phyloP scores from a whole-genome alignment of 371 early-diverging fungal species.

The Funneliformis caledonium region DNA sequence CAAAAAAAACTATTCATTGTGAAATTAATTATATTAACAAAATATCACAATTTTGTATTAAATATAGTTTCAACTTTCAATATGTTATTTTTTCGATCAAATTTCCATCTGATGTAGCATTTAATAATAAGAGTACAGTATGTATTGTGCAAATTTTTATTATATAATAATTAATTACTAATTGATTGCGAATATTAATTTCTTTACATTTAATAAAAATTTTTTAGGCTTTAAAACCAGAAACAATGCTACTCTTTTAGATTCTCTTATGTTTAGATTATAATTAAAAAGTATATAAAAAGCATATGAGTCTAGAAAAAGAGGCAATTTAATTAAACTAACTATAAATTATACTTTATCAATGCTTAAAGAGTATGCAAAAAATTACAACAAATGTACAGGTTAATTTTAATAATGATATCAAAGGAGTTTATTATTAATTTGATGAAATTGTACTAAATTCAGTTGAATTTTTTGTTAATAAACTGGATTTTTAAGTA shows the following conservation, averaged over 20 bases:
- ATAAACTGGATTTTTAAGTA: constrained; percentile 1
- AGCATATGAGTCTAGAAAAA: neutral
- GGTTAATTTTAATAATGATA: constrained; percentile 1
- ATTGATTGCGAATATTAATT: neutral
- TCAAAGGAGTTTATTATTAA: neutral
- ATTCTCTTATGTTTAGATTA: constrained; percentile 15
- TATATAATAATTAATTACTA: neutral
- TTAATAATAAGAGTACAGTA: no score
- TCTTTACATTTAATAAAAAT: neutral
- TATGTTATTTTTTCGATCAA: neutral
- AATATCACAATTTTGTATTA: constrained; percentile 7
- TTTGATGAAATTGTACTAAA: neutral
- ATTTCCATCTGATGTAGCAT: neutral
- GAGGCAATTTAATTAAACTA: neutral
- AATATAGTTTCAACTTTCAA: no score
- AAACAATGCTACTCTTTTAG: neutral
- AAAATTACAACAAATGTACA: neutral
- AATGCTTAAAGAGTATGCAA: neutral
- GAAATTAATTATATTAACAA: constrained; percentile 18
- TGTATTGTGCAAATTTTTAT: neutral
- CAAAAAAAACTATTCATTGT: constrained; percentile 1
- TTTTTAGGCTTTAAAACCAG: constrained; percentile 8
- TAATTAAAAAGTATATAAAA: constrained; percentile 2
- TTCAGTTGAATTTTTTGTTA: constrained; percentile 5
- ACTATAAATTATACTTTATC: neutral